These are phyloP conservation scores for Phytopythium chamaehyphon DNA, from an alignment of 352 stramenopile genomes.

Conservation along the genomic window DNA sequence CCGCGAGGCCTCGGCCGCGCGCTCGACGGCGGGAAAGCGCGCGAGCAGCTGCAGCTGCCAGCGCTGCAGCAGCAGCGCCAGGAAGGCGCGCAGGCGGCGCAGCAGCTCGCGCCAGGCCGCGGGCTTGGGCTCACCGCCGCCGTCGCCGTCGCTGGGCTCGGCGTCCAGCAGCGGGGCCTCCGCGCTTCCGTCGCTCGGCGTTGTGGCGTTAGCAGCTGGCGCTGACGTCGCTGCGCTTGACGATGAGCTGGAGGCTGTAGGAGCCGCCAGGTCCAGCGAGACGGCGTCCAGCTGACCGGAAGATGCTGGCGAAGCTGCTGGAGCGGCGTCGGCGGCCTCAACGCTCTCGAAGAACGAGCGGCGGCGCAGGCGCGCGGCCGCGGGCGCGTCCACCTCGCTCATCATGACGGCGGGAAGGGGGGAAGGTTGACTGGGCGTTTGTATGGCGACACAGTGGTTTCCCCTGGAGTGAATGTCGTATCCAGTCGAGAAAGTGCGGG, in stretches of 20 bases:
- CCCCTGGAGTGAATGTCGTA: neutral
- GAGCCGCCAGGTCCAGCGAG: slow-evolving; percentile 19
- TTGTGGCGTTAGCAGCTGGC: neutral
- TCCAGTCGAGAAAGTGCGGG: neutral
- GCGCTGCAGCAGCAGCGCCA: slow-evolving; percentile 19
- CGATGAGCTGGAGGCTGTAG: neutral
- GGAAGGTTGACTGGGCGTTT: neutral
- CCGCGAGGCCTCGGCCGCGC: slow-evolving; percentile 13
- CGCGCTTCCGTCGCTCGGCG: slow-evolving; percentile 13
- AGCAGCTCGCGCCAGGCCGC: slow-evolving; percentile 5
- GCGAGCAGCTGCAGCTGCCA: slow-evolving; percentile 17
- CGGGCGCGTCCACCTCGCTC: slow-evolving; percentile 42
- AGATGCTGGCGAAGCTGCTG: slow-evolving; percentile 10
- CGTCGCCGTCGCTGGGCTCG: neutral
- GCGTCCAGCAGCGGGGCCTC: neutral
- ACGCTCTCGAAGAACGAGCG: slow-evolving; percentile 71
- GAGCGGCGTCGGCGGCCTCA: slow-evolving; percentile 24
- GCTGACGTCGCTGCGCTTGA: neutral
- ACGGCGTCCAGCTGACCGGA: slow-evolving; percentile 17
- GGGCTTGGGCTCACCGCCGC: no score
- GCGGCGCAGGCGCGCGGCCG: slow-evolving; percentile 50
- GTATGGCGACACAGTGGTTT: neutral
- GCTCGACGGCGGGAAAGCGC: slow-evolving; percentile 16
- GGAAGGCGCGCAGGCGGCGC: slow-evolving; percentile 11
- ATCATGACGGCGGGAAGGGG: slow-evolving; percentile 22